Base-by-base conservation (phyloP, 2,329 filamentous ascomycete genomes). In the Xylaria sp. region DNA sequence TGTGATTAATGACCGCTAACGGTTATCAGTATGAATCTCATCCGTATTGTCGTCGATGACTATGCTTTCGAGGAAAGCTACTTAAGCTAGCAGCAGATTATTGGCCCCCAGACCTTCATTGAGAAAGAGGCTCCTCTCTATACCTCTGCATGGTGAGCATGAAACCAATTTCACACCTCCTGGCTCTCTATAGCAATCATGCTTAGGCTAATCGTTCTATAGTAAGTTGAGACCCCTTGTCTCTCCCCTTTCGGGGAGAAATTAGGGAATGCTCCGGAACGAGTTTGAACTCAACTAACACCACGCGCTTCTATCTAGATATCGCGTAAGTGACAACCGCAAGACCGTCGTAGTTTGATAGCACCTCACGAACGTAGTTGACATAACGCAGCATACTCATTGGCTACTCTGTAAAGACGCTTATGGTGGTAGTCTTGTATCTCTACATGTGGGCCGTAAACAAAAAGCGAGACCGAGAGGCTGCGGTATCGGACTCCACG, bases 371-470 rank as follows among this genome's bases (percentile, higher is more conserved):
- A 33, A 38, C 1, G 6, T 25, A 13, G 42, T 49, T 69, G 20
- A 68, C 53, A 13, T 1, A 9, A 33, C 6, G 11, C 70, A 83
- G 81, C n/a, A 88, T 88, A 80, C 76, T 88, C 25, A 80, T 85
- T 47, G 86, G 85, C 0, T 88, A 88, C 68, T 77, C 79, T 2
- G 79, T 87, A 10, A 87, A 88, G 74, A 75, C 87, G 0, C 61
- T 77, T 1, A 79, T 82, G 67, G 84, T 88, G 0, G 71, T 83
- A 0, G 77, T 85, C 0, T 72, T 89, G 2, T 87, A 86, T 66
- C 67, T 83, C 0, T 88, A 87, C 69, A 88, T 88, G 86, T 85
- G 79, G 71, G 73, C 77, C 1, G 80, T 80, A 15, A 89, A 88
- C 74, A 85, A 84, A 74, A 82, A 81, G 65, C 77, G 86, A 27